Conservation (phyloP, 805 yeast species). For the Yamadazyma tumulicola region DNA sequence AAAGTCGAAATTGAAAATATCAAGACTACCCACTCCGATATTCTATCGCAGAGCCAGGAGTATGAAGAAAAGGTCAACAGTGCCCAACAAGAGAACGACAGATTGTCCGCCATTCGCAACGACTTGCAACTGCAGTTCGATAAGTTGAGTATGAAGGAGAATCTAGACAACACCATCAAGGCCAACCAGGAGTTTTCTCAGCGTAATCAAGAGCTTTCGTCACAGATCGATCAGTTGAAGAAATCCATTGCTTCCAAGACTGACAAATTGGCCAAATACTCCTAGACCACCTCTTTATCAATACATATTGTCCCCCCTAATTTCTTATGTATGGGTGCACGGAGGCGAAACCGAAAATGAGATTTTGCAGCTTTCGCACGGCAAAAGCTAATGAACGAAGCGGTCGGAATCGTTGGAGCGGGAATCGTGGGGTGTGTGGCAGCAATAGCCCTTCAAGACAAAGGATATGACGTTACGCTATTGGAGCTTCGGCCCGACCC, state of each 20-base stretch:
- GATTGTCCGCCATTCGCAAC: constrained; percentile 13
- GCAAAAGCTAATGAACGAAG: not conserved
- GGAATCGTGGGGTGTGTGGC: constrained; percentile 87
- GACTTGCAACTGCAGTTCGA: constrained; percentile 23
- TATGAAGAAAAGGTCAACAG: constrained; percentile 17
- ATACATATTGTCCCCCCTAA: too few relatives aligned
- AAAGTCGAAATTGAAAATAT: constrained; percentile 26
- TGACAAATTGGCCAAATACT: constrained; percentile 16
- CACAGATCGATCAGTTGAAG: constrained; percentile 26
- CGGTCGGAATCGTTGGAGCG: constrained; percentile 71
- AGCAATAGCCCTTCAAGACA: constrained; percentile 72
- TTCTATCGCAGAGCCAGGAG: constrained; percentile 29
- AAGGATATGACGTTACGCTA: constrained; percentile 69
- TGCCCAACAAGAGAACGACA: constrained; percentile 19
- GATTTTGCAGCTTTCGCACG: too few relatives aligned
- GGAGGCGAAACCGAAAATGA: too few relatives aligned
- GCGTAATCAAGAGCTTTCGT: constrained; percentile 31
- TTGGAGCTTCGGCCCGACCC: constrained; percentile 75
- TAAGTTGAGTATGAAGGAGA: constrained; percentile 35
- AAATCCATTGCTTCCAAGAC: constrained; percentile 23
- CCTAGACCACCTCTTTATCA: too few relatives aligned
- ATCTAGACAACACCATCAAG: constrained; percentile 33
- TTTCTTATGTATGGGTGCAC: too few relatives aligned
- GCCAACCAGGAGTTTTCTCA: constrained; percentile 39
- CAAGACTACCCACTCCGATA: constrained; percentile 35